These are phyloP conservation scores for Ceratobasidium sp. DNA, from an alignment of 1,284 basidiomycete genomes.

Conservation along the genomic window DNA sequence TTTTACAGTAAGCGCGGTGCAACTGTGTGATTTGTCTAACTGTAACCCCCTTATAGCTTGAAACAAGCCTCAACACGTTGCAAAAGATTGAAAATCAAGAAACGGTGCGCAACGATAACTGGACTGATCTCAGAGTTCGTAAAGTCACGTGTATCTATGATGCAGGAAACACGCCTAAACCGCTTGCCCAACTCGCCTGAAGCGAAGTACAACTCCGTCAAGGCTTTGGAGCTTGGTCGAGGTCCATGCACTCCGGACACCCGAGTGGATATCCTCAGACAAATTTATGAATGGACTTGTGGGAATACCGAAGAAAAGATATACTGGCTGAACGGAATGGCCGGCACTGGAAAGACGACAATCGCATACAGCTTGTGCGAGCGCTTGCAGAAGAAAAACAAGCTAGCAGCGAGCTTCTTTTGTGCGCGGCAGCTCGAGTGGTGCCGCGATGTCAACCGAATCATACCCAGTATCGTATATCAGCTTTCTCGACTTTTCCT, in stretches of 20 bases:
- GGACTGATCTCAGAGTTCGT: too few species aligned
- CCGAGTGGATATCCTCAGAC: neutral
- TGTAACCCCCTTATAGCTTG: too few species aligned
- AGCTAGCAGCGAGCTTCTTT: constrained; percentile 10
- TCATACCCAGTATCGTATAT: too few species aligned
- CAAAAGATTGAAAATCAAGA: too few species aligned
- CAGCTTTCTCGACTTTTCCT: too few species aligned
- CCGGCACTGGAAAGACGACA: constrained; percentile 18
- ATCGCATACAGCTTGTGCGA: constrained; percentile 6
- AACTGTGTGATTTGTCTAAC: too few species aligned
- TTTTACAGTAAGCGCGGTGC: too few species aligned
- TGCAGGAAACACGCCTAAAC: constrained; percentile 1
- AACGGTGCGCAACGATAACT: too few species aligned
- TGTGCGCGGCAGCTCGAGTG: neutral
- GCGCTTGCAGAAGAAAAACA: neutral
- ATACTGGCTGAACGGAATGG: constrained; percentile 27
- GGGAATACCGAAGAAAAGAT: neutral
- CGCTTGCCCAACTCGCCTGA: neutral
- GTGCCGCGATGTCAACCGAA: constrained; percentile 2
- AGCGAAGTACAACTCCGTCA: neutral
- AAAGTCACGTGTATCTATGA: too few species aligned
- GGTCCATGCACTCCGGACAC: neutral
- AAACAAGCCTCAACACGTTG: too few species aligned
- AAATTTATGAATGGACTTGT: neutral
- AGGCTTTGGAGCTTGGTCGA: neutral